Conservation (phyloP, 768 basidiomycete genomes). For the Pholiota molesta region DNA sequence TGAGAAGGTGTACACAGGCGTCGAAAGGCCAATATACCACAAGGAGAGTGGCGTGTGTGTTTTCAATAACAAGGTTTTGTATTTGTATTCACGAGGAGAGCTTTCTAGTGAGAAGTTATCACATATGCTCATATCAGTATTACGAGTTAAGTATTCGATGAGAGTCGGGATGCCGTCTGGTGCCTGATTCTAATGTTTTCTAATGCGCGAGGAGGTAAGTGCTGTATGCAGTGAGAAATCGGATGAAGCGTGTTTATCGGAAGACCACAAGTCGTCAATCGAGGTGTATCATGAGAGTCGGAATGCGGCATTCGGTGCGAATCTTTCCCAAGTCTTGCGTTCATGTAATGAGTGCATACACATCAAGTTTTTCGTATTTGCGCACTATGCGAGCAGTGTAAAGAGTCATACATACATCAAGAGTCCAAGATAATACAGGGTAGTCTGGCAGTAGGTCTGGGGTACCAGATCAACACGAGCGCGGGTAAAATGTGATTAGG, state of each 20-base stretch:
- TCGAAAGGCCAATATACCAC: not conserved
- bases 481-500: not conserved
- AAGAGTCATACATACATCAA: constrained; percentile 4
- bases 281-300: too few species aligned
- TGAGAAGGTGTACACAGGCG: not conserved
- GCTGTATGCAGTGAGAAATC: too few species aligned
- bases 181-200: not conserved
- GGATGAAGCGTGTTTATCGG: too few species aligned
- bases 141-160: too few species aligned
- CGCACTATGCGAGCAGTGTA: constrained; percentile 1
- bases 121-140: too few species aligned
- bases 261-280: too few species aligned
- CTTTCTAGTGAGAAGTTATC: not conserved
- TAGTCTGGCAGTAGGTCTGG: not conserved
- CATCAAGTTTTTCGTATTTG: not conserved
- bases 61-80: not conserved
- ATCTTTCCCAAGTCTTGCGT: too few species aligned
- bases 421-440: constrained; percentile 3
- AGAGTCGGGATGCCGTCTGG: not conserved
- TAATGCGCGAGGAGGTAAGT: too few species aligned
- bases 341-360: too few species aligned
- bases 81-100: not conserved
- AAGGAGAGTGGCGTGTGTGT: constrained; percentile 1
- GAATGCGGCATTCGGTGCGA: too few species aligned
- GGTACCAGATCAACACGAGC: not conserved